Conservation (phyloP, 768 basidiomycete genomes). For the Steccherinum ochraceum region DNA sequence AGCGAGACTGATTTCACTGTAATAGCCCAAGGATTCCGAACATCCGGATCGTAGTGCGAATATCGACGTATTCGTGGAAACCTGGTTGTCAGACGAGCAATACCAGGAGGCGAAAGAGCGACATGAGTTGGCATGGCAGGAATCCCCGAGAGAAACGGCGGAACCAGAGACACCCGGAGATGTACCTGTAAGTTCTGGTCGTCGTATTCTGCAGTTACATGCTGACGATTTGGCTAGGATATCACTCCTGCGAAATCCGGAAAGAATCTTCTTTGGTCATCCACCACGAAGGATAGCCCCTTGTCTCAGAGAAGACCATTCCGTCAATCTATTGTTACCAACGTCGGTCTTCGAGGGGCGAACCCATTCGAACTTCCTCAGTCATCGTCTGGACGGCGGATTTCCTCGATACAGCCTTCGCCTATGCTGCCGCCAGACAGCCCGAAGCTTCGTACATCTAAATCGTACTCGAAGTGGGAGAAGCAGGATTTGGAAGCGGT, state of each 20-base stretch:
- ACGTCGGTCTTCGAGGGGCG: slow-evolving; percentile 35
- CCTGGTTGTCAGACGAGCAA: slow-evolving; percentile 73
- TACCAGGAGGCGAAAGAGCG: slow-evolving; percentile 58
- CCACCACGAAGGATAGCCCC: slow-evolving; percentile 31
- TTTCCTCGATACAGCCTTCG: slow-evolving; percentile 29
- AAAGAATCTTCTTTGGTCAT: slow-evolving; percentile 68
- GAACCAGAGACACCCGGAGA: slow-evolving; percentile 40
- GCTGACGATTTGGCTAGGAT: slow-evolving; percentile 13
- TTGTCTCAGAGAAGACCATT: slow-evolving; percentile 28
- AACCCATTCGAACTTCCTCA: slow-evolving; percentile 41
- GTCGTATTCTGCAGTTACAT: neutral
- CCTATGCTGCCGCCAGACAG: slow-evolving; percentile 35
- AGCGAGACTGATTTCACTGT: neutral
- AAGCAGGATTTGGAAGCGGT: slow-evolving; percentile 81
- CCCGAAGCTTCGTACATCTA: slow-evolving; percentile 41
- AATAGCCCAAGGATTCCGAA: slow-evolving; percentile 68
- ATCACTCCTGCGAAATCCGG: slow-evolving; percentile 36
- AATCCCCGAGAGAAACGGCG: slow-evolving; percentile 36
- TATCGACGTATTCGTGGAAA: slow-evolving; percentile 70
- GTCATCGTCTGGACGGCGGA: slow-evolving; percentile 32
- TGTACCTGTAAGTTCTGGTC: slow-evolving; percentile 17
- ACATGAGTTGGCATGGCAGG: slow-evolving; percentile 65
- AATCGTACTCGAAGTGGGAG: slow-evolving; percentile 74
- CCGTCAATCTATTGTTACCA: slow-evolving; percentile 42
- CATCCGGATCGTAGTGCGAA: slow-evolving; percentile 69